Evolutionary conservation across 2,329 filamentous ascomycete genomes (phyloP), one percentile per base, ranked within the genome.

Genomic region (Samsoniella hepiali): DNA sequence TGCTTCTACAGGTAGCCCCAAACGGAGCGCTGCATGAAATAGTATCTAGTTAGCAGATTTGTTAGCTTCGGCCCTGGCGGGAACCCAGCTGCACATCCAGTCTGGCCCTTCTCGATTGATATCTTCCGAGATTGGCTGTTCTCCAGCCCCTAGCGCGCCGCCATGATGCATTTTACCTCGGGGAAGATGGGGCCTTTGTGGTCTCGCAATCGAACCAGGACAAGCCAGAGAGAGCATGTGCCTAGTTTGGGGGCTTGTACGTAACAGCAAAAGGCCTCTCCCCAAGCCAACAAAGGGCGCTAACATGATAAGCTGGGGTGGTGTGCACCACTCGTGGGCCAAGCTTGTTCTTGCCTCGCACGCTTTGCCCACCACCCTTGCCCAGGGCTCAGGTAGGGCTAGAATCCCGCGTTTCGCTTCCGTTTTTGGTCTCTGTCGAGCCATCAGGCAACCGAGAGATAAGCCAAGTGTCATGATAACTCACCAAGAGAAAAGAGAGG

Each of bases 71-170:
- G 27, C 31, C 42, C 44, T 58, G 32, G 31, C 32, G 15, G 36
- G 47, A 45, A 61, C 31, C 59, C 49, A 62, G 59, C 32, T 55
- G 40, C 59, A 38, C 49, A 62, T 38, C 50, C 59, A 38, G 5
- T 38, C 40, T 32, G 38, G 32, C 44, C 61, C 54, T 51, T 38
- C 31, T 53, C 13, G 61, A 58, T 58, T 51, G 47, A 63, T 63
- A 63, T 58, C 54, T 63, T 63, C 61, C 61, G 61, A 63, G 61
- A 63, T 63, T 31, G 58, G 49, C 49, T 29, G 45, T 36, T 53
- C 61, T 53, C 61, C 61, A 63, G 54, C 11, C 31, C 34, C 61
- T 63, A 58, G 54, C 54, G 61, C 55, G 45, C 53, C 22, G 45
- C 54, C 54, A 57, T 61, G 17, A 53, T 49, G 29, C 36, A 7